A percentile compares a stretch with the other conserved stretches of the same genome.
Conservation (phyloP, 2,329 filamentous ascomycete genomes). For the Trichoderma sp. region DNA sequence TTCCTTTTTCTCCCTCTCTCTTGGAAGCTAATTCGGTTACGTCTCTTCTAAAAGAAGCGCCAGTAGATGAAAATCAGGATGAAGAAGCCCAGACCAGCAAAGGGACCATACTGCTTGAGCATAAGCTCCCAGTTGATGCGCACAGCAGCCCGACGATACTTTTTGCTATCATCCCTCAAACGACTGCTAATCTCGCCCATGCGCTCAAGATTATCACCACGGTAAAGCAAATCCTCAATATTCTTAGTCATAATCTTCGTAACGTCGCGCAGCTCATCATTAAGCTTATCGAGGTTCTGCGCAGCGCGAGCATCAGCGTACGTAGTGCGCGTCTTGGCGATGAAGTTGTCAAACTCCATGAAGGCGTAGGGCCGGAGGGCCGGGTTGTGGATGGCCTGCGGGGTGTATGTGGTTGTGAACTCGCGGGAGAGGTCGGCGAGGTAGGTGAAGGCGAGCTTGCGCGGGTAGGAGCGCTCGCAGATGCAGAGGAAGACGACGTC, state of each 20-base stretch:
- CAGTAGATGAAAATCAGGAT: conserved; percentile 86
- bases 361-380: conserved; percentile 88
- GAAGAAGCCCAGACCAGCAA: conserved; percentile 76
- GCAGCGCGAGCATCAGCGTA: conserved; percentile 90
- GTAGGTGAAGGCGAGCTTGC: conserved; percentile 98
- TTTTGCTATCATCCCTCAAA: conserved; percentile 86
- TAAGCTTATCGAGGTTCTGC: conserved; percentile 90
- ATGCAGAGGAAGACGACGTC: conserved; percentile 91
- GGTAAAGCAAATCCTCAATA: conserved; percentile 94
- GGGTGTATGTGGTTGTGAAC: conserved; percentile 82
- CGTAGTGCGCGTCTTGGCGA: conserved; percentile 85
- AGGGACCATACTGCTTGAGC: conserved; percentile 93
- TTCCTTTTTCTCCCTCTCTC: neutral
- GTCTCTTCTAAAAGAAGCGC: conserved; percentile 73
- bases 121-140: conserved; percentile 97
- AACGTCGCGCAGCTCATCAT: conserved; percentile 95
- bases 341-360: conserved; percentile 97
- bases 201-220: conserved; percentile 88
- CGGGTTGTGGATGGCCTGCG: conserved; percentile 69
- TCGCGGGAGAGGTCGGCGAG: conserved; percentile 87
- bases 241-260: conserved; percentile 99
- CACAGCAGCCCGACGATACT: conserved; percentile 89
- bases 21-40: neutral
- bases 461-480: conserved; percentile 89
- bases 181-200: conserved; percentile 94